Evolutionary conservation across 768 basidiomycete species (phyloP).

Genomic region (Agaricus subrufescens): DNA sequence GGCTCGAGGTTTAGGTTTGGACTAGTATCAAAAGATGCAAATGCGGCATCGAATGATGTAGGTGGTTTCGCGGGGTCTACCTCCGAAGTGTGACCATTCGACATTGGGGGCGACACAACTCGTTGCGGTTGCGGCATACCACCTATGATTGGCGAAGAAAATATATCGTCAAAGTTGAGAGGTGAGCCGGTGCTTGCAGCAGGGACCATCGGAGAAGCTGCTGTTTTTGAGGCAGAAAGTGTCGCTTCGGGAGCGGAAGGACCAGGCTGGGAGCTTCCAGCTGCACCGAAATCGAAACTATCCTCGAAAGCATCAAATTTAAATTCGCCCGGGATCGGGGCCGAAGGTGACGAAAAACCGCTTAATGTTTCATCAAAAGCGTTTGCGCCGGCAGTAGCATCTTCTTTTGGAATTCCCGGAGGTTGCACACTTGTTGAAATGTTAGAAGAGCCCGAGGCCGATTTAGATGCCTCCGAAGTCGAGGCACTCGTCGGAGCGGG

Average conservation of each 20-base stretch:
- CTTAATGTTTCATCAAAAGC: constrained; percentile 78
- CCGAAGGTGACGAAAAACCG: constrained; percentile 36
- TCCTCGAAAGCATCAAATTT: constrained; percentile 60
- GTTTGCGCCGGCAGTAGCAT: constrained; percentile 41
- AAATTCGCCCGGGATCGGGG: constrained; percentile 37
- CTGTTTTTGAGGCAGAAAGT: not conserved
- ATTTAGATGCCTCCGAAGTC: constrained; percentile 16
- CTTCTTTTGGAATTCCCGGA: not conserved
- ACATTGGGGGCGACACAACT: not conserved
- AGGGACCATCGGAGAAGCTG: constrained; percentile 14
- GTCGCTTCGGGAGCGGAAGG: not conserved
- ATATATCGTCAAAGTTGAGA: constrained; percentile 15
- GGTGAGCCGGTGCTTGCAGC: not conserved
- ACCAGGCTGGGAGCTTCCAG: constrained; percentile 12
- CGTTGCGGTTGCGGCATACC: constrained; percentile 6
- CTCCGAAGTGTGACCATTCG: constrained; percentile 1
- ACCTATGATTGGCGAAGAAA: constrained; percentile 4
- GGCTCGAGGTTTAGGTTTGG: constrained; percentile 19
- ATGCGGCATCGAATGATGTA: constrained; percentile 33
- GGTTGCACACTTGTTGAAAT: not conserved
- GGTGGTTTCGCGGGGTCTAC: not conserved
- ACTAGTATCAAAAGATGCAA: constrained; percentile 41
- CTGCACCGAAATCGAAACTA: constrained; percentile 58
- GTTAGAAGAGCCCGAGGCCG: constrained; percentile 7
- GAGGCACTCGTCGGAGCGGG: constrained; percentile 16